phyloP scores from a whole-genome alignment of 208 protist species.

The Herpetomonas tarakana region DNA sequence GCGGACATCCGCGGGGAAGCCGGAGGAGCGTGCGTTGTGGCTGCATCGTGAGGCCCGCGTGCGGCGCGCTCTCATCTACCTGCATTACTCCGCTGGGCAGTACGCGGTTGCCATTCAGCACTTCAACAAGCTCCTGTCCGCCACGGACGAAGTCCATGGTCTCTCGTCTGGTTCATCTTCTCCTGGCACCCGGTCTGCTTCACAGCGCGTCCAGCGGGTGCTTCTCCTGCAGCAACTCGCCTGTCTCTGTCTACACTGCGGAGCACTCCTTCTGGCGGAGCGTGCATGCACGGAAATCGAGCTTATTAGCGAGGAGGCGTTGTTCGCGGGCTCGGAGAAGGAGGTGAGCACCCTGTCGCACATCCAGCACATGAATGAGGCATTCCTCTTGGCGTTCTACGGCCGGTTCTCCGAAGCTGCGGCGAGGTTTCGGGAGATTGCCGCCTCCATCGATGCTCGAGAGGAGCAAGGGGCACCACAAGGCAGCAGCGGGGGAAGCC shows the following conservation, averaged over 20 bases:
- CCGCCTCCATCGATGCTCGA: slow-evolving; percentile 2
- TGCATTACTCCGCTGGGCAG: slow-evolving; percentile 52
- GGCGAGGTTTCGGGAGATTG: slow-evolving; percentile 32
- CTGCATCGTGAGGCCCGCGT: slow-evolving; percentile 36
- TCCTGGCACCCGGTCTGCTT: no score
- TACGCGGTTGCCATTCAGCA: slow-evolving; percentile 47
- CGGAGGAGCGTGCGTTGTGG: slow-evolving; percentile 21
- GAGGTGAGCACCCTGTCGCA: slow-evolving; percentile 17
- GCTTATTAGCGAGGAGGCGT: slow-evolving; percentile 1
- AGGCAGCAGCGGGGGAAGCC: no score
- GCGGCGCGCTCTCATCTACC: slow-evolving; percentile 53
- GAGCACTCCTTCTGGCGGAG: slow-evolving; percentile 34
- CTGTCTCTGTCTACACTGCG: slow-evolving; percentile 34
- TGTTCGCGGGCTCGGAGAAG: not conserved
- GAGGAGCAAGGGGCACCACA: slow-evolving; percentile 3
- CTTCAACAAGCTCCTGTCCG: slow-evolving; percentile 37
- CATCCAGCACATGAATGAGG: slow-evolving; percentile 34
- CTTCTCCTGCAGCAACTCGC: slow-evolving; percentile 29
- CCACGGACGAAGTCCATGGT: slow-evolving; percentile 19
- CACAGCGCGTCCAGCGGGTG: slow-evolving; percentile 2
- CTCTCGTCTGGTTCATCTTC: slow-evolving; percentile 11
- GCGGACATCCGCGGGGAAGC: not conserved
- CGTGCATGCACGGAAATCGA: slow-evolving; percentile 31
- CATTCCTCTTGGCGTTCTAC: slow-evolving; percentile 35
- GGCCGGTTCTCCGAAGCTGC: slow-evolving; percentile 34